Evolutionary conservation across 2,329 filamentous ascomycete genomes (phyloP), one percentile per base, ranked within the genome.

Genomic region (Botrytis fragariae): DNA sequence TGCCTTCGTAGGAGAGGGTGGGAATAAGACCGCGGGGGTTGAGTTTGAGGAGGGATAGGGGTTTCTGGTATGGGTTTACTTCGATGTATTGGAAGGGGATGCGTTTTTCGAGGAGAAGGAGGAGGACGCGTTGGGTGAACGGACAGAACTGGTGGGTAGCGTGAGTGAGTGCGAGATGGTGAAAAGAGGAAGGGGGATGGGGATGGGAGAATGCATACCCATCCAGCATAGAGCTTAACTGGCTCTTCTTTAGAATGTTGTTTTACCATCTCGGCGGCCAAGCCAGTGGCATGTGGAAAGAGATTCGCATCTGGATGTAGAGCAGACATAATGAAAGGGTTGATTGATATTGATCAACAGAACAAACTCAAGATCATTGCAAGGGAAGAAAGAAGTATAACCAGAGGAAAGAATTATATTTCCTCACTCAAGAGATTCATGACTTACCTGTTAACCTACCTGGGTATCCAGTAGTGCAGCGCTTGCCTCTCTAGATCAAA

Each of bases 1-100:
- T 90, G 72, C 81, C 81, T 54, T 81, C 76, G 20, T 89, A 85
- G 1, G 83, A 86, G 1, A 95, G 84, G 0, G 92, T 94, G 0
- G 93, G 93, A 1, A 95, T 90, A 1, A 95, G 85, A 1, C 92
- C 92, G 20, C 92, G 88, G 0, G 92, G 92, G 79, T 95, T 95
- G 75, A 95, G 84, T 14, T 86, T 85, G 35, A 95, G 84, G 42
- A 94, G 90, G 1, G 87, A 89, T 5, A 87, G 82, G 0, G 88
- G 89, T 79, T 95, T 95, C 81, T 90, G 84, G 84, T 94, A 94
- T 0, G 92, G 92, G 81, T 94, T 94, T 74, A 94, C 90, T 84
- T 93, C 91, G 76, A 92, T 85, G 81, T 93, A 93, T 82, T 94
- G 90, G 80, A 95, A 91, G 25, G 88, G 87, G 44, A 94, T 91